These are phyloP conservation scores for Candida freyschussii DNA, from an alignment of 1,139 yeast genomes.

Conservation along the genomic window DNA sequence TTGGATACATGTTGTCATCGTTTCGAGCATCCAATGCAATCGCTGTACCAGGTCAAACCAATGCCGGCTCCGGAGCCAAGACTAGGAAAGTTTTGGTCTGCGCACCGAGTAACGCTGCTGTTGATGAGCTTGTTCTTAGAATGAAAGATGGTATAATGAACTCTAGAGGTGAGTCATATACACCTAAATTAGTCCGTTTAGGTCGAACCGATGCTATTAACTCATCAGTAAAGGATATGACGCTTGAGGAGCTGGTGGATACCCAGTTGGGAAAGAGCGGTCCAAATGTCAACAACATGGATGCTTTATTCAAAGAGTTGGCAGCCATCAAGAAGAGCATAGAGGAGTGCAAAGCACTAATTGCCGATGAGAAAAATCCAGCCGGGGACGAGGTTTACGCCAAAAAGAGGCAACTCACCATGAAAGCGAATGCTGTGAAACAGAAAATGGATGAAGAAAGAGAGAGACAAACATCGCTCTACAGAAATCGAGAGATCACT, in stretches of 20 bases:
- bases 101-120: slow-evolving; percentile 99
- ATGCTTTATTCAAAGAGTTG: slow-evolving; percentile 30
- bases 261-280: slow-evolving; percentile 42
- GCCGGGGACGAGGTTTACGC: slow-evolving; percentile 14
- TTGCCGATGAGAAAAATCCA: slow-evolving; percentile 24
- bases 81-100: slow-evolving; percentile 70
- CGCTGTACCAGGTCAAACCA: slow-evolving; percentile 19
- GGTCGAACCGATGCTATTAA: slow-evolving; percentile 91
- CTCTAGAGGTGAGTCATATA: slow-evolving; percentile 49
- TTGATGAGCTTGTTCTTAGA: slow-evolving; percentile 91
- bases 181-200: slow-evolving; percentile 77
- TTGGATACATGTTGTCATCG: slow-evolving; percentile 66
- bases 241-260: slow-evolving; percentile 85
- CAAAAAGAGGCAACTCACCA: slow-evolving; percentile 44
- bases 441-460: slow-evolving; percentile 73
- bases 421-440: slow-evolving; percentile 63
- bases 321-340: slow-evolving; percentile 36
- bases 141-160: slow-evolving; percentile 67
- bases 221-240: slow-evolving; percentile 73
- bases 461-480: slow-evolving; percentile 62
- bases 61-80: slow-evolving; percentile 2
- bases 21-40: slow-evolving; percentile 29
- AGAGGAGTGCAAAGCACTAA: slow-evolving; percentile 40
- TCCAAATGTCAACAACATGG: slow-evolving; percentile 30
- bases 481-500: slow-evolving; percentile 74